Evolutionary conservation across 2,329 filamentous ascomycete species (phyloP).

Genomic region (Sarocladium brachiariae): DNA sequence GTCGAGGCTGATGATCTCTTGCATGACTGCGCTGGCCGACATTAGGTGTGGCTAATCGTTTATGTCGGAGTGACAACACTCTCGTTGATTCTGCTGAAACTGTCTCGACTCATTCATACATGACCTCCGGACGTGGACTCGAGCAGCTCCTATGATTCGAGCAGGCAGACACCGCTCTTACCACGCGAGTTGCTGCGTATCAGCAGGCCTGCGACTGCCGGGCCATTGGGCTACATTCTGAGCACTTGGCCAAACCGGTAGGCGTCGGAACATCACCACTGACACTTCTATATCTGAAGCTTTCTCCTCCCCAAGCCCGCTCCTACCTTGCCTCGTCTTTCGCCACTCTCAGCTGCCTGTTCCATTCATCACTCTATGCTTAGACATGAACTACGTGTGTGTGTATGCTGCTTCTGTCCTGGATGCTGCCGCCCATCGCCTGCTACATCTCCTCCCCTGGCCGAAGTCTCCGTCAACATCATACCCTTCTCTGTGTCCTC

Average conservation of each 20-base stretch:
- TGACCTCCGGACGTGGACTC: not conserved
- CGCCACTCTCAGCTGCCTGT: not conserved
- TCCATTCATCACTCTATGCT: not conserved
- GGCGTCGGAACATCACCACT: not conserved
- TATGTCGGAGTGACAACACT: not conserved
- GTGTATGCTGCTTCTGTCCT: not conserved
- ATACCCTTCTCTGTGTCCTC: slow-evolving; percentile 2
- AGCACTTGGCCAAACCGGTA: not conserved
- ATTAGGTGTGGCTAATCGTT: not conserved
- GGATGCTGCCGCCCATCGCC: not conserved
- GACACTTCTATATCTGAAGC: not conserved
- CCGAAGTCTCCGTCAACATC: not conserved
- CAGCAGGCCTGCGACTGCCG: not conserved
- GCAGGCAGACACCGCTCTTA: not conserved
- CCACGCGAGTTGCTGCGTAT: not conserved
- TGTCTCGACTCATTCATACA: not conserved
- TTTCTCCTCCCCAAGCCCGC: not conserved
- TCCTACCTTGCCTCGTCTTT: not conserved
- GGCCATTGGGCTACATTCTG: not conserved
- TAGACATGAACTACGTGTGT: not conserved
- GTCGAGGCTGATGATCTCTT: not conserved
- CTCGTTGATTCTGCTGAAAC: no score
- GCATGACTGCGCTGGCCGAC: not conserved
- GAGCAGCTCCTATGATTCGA: not conserved
- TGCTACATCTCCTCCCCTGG: not conserved